Conservation (phyloP, 257 asterid species). For the Solanum etuberosum region DNA sequence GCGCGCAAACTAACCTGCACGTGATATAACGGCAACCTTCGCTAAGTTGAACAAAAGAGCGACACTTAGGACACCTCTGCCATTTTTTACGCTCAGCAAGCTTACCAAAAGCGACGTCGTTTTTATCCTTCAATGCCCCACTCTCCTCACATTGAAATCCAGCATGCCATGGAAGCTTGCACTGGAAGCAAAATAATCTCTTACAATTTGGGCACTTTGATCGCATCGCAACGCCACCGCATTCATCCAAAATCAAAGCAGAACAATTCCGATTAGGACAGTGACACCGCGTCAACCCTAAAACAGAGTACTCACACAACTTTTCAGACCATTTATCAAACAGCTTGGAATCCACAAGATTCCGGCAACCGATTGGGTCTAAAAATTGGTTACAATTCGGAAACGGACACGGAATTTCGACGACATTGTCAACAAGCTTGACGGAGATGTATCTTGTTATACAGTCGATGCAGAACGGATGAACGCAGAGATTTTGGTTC, state of each 20-base stretch:
- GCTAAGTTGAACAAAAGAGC: conserved; percentile 2
- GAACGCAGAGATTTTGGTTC: conserved; percentile 16
- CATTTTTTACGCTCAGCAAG: neutral
- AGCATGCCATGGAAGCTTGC: conserved; percentile 45
- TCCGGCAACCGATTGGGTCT: conserved; percentile 41
- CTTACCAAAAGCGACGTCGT: neutral
- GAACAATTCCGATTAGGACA: conserved; percentile 55
- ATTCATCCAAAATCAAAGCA: conserved; percentile 50
- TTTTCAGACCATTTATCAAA: conserved; percentile 63
- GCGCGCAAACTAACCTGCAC: neutral
- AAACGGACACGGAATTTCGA: conserved; percentile 50
- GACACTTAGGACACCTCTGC: conserved; percentile 23
- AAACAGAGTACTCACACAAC: conserved; percentile 36
- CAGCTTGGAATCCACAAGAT: conserved; percentile 18
- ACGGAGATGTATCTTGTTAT: conserved; percentile 48
- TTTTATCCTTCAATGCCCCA: conserved; percentile 24
- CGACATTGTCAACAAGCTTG: conserved; percentile 34
- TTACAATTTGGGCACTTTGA: conserved; percentile 49
- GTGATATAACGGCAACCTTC: neutral
- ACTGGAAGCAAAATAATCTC: conserved; percentile 42
- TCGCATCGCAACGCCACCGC: conserved; percentile 39
- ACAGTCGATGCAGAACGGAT: conserved; percentile 61
- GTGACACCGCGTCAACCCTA: conserved; percentile 23
- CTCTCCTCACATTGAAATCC: conserved; percentile 49
- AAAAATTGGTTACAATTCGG: conserved; percentile 29